Evolutionary conservation across 83 land plant species (phyloP).

Genomic region (Diphasiastrum complanatum): DNA sequence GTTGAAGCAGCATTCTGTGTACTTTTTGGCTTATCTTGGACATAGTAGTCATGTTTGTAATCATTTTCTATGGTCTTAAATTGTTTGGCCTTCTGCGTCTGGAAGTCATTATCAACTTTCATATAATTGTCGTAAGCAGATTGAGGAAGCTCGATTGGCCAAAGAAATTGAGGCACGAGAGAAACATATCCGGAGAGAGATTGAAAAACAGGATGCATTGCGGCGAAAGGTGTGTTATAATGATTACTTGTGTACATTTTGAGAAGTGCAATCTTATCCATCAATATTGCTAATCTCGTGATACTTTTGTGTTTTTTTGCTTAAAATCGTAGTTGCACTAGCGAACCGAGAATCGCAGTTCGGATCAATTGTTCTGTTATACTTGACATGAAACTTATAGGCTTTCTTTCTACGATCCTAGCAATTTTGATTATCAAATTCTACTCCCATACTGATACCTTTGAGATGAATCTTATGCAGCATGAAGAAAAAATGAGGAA

Average conservation of each 20-base stretch:
- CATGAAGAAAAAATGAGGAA: slow-evolving; percentile 76
- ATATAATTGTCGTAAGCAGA: slow-evolving; percentile 7
- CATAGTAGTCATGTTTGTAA: too few relatives aligned
- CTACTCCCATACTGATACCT: not conserved
- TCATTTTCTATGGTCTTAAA: not conserved
- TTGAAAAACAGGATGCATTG: slow-evolving; percentile 26
- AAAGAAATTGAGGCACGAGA: slow-evolving; percentile 29
- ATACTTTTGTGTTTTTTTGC: not conserved
- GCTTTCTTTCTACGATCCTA: not conserved
- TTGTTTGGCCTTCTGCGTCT: not conserved
- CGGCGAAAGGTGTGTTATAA: slow-evolving; percentile 26
- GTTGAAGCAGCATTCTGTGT: too few relatives aligned
- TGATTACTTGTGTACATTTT: not conserved
- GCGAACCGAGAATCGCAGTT: too few relatives aligned
- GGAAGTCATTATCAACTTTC: not conserved
- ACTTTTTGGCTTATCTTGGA: too few relatives aligned
- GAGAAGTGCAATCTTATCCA: not conserved
- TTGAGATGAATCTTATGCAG: slow-evolving; percentile 27
- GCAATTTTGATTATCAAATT: slow-evolving; percentile 1
- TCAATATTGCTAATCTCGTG: not conserved
- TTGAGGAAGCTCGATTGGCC: slow-evolving; percentile 27
- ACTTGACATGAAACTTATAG: too few relatives aligned
- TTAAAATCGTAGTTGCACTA: not conserved
- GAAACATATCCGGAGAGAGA: slow-evolving; percentile 25
- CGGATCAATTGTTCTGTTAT: not conserved